Evolutionary conservation across 2,329 filamentous ascomycete species (phyloP).

Genomic region (Paraphaeosphaeria sporulosa): DNA sequence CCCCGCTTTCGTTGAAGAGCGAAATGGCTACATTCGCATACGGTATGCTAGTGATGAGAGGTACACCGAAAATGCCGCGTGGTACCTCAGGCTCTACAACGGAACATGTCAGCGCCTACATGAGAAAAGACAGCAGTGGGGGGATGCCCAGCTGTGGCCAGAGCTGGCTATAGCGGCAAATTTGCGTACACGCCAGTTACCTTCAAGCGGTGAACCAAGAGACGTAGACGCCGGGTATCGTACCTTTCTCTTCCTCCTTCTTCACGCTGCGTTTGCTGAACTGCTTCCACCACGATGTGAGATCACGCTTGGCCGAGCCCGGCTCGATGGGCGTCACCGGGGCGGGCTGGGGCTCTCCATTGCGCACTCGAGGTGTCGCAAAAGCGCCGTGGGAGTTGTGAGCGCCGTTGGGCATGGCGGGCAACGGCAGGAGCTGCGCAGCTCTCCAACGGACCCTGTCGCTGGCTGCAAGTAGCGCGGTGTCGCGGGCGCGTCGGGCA

Average conservation of each 20-base stretch:
- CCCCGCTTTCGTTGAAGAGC: constrained; percentile 86
- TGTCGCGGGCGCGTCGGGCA: constrained; percentile 28
- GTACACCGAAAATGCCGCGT: constrained; percentile 91
- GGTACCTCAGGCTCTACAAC: constrained; percentile 52
- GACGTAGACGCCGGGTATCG: constrained; percentile 14
- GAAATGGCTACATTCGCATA: constrained; percentile 99
- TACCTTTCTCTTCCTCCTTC: constrained; percentile 70
- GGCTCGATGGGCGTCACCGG: constrained; percentile 64
- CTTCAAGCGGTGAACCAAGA: constrained; percentile 8
- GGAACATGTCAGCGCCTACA: constrained; percentile 32
- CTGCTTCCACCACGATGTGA: constrained; percentile 96
- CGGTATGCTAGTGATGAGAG: constrained; percentile 90
- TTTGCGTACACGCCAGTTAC: constrained; percentile 13
- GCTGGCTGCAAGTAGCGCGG: constrained; percentile 26
- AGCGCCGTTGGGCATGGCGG: constrained; percentile 50
- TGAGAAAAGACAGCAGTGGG: constrained; percentile 18
- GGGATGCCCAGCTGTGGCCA: constrained; percentile 15
- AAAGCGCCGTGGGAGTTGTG: constrained; percentile 41
- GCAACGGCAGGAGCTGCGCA: constrained; percentile 32
- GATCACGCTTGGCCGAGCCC: constrained; percentile 83
- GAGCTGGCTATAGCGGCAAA: constrained; percentile 15
- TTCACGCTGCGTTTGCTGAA: constrained; percentile 75
- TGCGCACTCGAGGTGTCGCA: constrained; percentile 53
- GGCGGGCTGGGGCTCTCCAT: constrained; percentile 52
- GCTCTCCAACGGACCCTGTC: constrained; percentile 31